These are phyloP conservation scores for Fusarium coffeatum DNA, from an alignment of 2,329 filamentous ascomycete species.

Conservation along the genomic window DNA sequence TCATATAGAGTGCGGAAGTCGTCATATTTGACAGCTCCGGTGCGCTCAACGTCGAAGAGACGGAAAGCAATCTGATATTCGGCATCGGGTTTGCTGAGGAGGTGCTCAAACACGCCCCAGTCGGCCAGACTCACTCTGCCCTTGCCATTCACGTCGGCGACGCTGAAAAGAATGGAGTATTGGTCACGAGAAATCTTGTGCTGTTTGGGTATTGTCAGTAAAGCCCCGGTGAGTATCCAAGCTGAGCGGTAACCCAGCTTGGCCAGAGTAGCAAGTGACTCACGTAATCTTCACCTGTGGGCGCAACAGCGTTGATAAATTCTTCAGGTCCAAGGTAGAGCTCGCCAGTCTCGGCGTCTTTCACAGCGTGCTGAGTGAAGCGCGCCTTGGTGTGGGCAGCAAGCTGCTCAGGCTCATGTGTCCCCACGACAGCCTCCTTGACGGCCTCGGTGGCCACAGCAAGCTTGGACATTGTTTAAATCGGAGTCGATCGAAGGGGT, in stretches of 20 bases:
- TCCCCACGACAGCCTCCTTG: conserved; percentile 82
- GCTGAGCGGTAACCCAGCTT: conserved; percentile 1
- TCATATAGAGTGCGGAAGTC: conserved; percentile 88
- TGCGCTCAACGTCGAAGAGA: conserved; percentile 88
- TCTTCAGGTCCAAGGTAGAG: conserved; percentile 84
- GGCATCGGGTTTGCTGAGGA: conserved; percentile 92
- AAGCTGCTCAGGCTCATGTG: conserved; percentile 67
- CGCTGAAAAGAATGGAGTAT: conserved; percentile 90
- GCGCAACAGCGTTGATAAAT: conserved; percentile 92
- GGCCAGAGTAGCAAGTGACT: conserved; percentile 55
- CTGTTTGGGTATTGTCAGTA: conserved; percentile 59
- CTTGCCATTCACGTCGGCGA: conserved; percentile 82
- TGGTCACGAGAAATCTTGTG: conserved; percentile 98
- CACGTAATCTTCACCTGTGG: conserved; percentile 89
- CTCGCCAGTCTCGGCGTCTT: conserved; percentile 81
- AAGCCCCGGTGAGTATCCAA: conserved; percentile 14
- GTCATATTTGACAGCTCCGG: conserved; percentile 88
- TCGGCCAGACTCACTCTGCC: conserved; percentile 84
- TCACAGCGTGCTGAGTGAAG: conserved; percentile 80
- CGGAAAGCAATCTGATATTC: conserved; percentile 99
- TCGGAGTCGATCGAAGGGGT: conserved; percentile 37
- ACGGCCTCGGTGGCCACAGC: conserved; percentile 73
- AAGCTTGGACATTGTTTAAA: conserved; percentile 54
- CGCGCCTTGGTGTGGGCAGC: conserved; percentile 79
- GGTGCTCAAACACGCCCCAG: conserved; percentile 94